Percentiles rank a stretch among this genome's conserved stretches.
These are phyloP conservation scores for Chrysanthemum makinoi DNA, from an alignment of 129 eudicot genomes.

Conservation along the genomic window DNA sequence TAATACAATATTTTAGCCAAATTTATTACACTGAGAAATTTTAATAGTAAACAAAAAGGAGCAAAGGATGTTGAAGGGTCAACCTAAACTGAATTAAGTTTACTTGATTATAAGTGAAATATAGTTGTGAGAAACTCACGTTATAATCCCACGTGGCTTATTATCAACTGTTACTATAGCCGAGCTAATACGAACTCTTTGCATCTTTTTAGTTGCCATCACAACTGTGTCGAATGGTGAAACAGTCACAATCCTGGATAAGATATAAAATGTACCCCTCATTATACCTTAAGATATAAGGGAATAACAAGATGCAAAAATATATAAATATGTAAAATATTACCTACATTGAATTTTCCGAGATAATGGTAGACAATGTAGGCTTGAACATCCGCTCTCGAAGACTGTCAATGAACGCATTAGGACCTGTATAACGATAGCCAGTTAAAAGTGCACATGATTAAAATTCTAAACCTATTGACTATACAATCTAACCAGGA, in stretches of 20 bases:
- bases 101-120: neutral
- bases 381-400: constrained; percentile 87
- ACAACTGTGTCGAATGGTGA: constrained; percentile 87
- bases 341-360: constrained; percentile 99
- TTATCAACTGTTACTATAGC: constrained; percentile 87
- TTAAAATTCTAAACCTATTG: neutral
- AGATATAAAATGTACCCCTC: neutral
- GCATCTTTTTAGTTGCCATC: constrained; percentile 92
- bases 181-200: constrained; percentile 63
- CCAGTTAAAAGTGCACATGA: constrained; percentile 5
- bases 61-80: too few species aligned
- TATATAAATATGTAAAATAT: constrained; percentile 39
- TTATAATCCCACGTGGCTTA: constrained; percentile 85
- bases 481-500: constrained; percentile 52
- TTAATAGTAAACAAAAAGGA: too few species aligned
- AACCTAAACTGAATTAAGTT: too few species aligned
- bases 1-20: too few species aligned
- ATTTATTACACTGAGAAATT: too few species aligned
- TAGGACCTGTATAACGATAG: constrained; percentile 53
- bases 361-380: constrained; percentile 78
- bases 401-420: constrained; percentile 80
- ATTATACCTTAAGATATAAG: neutral
- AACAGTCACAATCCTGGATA: constrained; percentile 68
- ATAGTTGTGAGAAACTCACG: constrained; percentile 51
- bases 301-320: constrained; percentile 12